phyloP scores from a whole-genome alignment of 169 alveolate genomes.

The Amoebophrya sp. region DNA sequence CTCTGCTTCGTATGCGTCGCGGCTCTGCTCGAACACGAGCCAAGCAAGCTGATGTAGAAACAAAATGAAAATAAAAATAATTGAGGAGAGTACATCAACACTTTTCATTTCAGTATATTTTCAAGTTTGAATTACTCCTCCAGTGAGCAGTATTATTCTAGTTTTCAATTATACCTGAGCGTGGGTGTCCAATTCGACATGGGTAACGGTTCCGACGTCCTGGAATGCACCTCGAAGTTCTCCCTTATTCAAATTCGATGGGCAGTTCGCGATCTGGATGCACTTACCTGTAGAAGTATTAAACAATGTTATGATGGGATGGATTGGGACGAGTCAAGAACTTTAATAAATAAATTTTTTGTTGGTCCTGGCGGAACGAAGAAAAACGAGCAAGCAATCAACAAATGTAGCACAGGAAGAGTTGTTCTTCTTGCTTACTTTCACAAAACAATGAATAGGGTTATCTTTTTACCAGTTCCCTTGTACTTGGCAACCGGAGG shows the following conservation, averaged over 20 bases:
- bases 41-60: background rate
- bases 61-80: too few relatives aligned
- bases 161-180: background rate
- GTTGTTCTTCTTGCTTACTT: background rate
- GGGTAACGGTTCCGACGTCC: background rate
- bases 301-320: too few relatives aligned
- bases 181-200: background rate
- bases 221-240: background rate
- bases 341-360: too few relatives aligned
- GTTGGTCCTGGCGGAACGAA: too few relatives aligned
- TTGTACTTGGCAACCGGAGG: background rate
- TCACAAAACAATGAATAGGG: background rate
- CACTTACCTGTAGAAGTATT: background rate
- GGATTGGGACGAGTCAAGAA: too few relatives aligned
- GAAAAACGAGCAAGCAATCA: background rate
- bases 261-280: constrained; percentile 17
- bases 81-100: background rate
- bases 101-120: too few relatives aligned
- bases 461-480: background rate
- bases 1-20: constrained; percentile 9
- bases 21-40: background rate
- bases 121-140: too few relatives aligned
- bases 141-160: too few relatives aligned
- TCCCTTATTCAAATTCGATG: background rate
- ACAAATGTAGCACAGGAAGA: background rate